These are phyloP conservation scores for Kodamaea jinghongensis DNA, from an alignment of 805 yeast species.

Conservation along the genomic window DNA sequence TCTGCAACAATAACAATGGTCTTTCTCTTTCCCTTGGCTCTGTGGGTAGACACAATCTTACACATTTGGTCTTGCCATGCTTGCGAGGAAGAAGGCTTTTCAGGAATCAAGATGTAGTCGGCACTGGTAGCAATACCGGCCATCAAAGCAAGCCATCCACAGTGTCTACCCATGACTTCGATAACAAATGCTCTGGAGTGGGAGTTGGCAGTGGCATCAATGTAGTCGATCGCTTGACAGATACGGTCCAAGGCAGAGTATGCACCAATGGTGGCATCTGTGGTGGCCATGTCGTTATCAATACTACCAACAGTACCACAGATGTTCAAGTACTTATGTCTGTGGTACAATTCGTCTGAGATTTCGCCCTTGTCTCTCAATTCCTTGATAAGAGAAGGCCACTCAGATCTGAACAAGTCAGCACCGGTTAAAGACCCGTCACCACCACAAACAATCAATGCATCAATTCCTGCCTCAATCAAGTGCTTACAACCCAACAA, in stretches of 20 bases:
- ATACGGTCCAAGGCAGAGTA: conserved; percentile 90
- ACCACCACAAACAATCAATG: conserved; percentile 95
- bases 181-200: conserved; percentile 97
- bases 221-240: conserved; percentile 91
- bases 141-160: conserved; percentile 98
- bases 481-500: conserved; percentile 78
- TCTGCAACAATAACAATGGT: conserved; percentile 97
- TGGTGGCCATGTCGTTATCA: conserved; percentile 96
- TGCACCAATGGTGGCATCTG: conserved; percentile 97
- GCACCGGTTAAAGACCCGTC: conserved; percentile 99
- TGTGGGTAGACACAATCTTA: conserved; percentile 71
- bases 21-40: conserved; percentile 86
- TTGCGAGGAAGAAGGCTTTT: conserved; percentile 74
- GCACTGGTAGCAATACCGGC: conserved; percentile 97
- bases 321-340: conserved; percentile 71
- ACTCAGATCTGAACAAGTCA: conserved; percentile 86
- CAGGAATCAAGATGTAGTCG: conserved; percentile 92
- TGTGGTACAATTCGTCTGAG: conserved; percentile 55
- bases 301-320: conserved; percentile 96
- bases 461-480: conserved; percentile 87
- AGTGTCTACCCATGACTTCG: conserved; percentile 99
- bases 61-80: conserved; percentile 82
- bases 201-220: conserved; percentile 95
- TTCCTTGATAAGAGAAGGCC: conserved; percentile 86
- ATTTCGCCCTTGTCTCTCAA: conserved; percentile 55